phyloP scores from a whole-genome alignment of 768 basidiomycete species.

The Serendipita indica region DNA sequence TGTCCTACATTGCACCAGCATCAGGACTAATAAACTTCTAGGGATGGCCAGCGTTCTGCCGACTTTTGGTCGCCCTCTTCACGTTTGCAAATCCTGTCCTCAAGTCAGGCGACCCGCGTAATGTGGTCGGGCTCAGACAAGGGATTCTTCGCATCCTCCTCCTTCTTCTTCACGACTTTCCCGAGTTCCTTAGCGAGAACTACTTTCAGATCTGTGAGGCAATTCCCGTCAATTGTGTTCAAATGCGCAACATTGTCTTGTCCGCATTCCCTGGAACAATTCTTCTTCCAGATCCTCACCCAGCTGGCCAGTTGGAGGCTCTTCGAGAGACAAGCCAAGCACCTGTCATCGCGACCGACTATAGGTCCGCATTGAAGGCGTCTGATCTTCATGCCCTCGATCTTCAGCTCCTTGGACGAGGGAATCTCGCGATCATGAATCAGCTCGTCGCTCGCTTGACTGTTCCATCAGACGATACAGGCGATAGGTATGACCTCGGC shows the following conservation, averaged over 20 bases:
- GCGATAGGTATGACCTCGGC: constrained; percentile 69
- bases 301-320: constrained; percentile 34
- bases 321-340: constrained; percentile 81
- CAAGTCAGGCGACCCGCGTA: constrained; percentile 62
- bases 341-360: constrained; percentile 84
- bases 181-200: constrained; percentile 92
- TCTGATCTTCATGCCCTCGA: constrained; percentile 77
- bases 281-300: constrained; percentile 70
- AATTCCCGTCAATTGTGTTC: constrained; percentile 84
- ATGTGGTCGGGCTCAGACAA: constrained; percentile 76
- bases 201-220: constrained; percentile 92
- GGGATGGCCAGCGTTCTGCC: constrained; percentile 96
- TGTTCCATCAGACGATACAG: constrained; percentile 30
- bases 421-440: constrained; percentile 53
- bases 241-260: constrained; percentile 91
- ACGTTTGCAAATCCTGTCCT: constrained; percentile 90
- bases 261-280: constrained; percentile 81
- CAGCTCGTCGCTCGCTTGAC: constrained; percentile 67
- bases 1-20: background rate
- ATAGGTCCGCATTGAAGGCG: constrained; percentile 63
- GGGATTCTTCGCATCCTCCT: constrained; percentile 82
- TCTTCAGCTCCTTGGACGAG: constrained; percentile 67
- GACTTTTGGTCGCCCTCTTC: constrained; percentile 82
- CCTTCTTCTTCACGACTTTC: constrained; percentile 95
- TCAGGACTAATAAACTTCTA: constrained; percentile 20